Conservation (phyloP, 1,284 basidiomycete species). For the Sanghuangporus weigelae region DNA sequence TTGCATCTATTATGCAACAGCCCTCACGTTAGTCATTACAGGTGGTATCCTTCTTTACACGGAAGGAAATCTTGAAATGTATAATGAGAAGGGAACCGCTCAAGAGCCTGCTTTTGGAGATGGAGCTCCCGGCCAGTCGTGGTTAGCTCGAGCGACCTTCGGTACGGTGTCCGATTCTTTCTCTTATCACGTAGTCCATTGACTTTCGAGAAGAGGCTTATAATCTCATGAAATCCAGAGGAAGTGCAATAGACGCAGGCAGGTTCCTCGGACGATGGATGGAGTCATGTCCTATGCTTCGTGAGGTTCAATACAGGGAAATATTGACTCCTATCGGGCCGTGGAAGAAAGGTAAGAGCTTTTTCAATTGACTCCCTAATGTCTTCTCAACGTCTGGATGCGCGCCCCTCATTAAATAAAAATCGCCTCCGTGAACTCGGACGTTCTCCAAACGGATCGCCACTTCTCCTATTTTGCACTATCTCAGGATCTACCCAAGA, state of each 20-base stretch:
- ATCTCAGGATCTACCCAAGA: constrained; percentile 9
- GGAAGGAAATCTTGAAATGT: constrained; percentile 20
- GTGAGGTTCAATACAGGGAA: constrained; percentile 13
- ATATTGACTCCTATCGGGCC: constrained; percentile 20
- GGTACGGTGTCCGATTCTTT: not conserved
- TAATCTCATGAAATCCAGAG: constrained; percentile 15
- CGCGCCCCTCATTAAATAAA: not conserved
- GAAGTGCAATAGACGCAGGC: constrained; percentile 14
- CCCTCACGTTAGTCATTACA: not conserved
- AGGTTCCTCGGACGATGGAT: constrained; percentile 9
- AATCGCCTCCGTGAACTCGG: not conserved
- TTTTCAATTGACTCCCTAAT: not conserved
- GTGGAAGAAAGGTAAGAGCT: constrained; percentile 18
- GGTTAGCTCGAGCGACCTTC: constrained; percentile 19
- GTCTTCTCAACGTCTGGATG: not conserved
- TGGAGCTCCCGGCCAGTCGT: constrained; percentile 17
- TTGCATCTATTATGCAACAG: not conserved
- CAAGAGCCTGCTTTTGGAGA: constrained; percentile 16
- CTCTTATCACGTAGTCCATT: not conserved
- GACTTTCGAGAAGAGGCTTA: constrained; percentile 15
- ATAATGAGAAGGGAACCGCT: constrained; percentile 14
- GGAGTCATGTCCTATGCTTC: constrained; percentile 13
- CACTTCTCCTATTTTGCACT: not conserved
- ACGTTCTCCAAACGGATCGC: not conserved
- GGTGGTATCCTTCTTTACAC: constrained; percentile 20